Base-by-base conservation (phyloP, 208 protist genomes). In the Angomonas deanei region DNA sequence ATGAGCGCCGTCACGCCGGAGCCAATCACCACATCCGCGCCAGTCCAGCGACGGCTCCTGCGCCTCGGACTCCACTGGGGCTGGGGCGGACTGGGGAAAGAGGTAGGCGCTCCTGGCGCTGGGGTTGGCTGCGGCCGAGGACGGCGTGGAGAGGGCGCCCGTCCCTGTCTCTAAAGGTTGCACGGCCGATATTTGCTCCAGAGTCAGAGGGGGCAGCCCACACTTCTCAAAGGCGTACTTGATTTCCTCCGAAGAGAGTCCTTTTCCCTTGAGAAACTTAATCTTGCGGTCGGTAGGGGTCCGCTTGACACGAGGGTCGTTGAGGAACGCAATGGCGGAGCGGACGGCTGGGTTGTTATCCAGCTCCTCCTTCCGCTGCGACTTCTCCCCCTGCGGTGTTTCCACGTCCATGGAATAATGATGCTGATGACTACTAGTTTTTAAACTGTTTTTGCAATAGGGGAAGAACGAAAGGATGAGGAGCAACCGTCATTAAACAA, bases 11-110 rank as follows among this genome's bases (percentile, higher is more conserved):
- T 74, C 15, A 80, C 84, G 13, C 84, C 88, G 21, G 70, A 52
- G 24, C 70, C 84, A 68, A 94, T 94, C 32, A 94, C 82, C 24
- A 80, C 74, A 68, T 94, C 82, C 31, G n/a, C 83, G 77, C 85
- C 88, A 94, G 66, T 92, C 82, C 50, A 58, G 28, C 2, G 68
- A 65, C 19, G 60, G 30, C 56, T 39, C 39, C 33, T 58, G n/a
- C n/a, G n/a, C 61, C 46, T 68, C 26, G 47, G 49, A 32, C 39
- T 58, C 58, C 50, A 58, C 55, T 21, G 62, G 74, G 3, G 76
- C 70, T 2, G 65, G 71, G 38, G 75, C 59, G 2, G 74, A 58
- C 24, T 68, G 61, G 6, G 76, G 70, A 36, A 86, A 90, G 33
- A 90, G 76, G 21, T 57, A 79, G 27, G 78, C 71, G 0, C 62